Conservation (phyloP, 176 grass and related monocot species). For the Rhynchospora breviuscula region DNA sequence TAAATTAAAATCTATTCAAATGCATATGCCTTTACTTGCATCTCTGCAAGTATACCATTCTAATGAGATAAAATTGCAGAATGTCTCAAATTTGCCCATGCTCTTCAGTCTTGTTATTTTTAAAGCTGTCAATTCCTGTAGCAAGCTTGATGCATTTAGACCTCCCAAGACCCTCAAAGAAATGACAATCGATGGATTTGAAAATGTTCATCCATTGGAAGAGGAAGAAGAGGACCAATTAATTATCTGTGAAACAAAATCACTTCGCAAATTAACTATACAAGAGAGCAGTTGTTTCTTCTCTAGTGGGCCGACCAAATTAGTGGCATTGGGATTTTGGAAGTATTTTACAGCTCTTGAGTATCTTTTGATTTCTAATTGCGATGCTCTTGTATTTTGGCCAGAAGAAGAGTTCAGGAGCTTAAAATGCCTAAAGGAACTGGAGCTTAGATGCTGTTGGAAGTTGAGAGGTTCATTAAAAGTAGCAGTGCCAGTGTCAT, state of each 20-base stretch:
- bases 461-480: neutral
- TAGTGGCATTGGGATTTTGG: neutral
- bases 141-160: neutral
- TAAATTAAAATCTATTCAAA: no score
- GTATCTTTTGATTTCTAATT: no score
- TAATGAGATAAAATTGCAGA: neutral
- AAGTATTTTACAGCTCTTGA: neutral
- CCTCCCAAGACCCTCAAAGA: neutral
- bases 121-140: neutral
- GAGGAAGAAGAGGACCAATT: neutral
- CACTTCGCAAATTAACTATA: neutral
- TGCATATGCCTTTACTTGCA: no score
- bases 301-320: neutral
- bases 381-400: neutral
- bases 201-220: neutral
- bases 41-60: neutral
- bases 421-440: neutral
- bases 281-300: neutral
- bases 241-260: neutral
- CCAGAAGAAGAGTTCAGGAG: neutral
- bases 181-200: neutral
- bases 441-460: neutral
- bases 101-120: neutral
- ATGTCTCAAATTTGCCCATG: neutral
- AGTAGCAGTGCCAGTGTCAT: neutral